A percentile compares a stretch with the other conserved stretches of the same genome.
Conservation (phyloP, 129 eudicot genomes). For the Flaveria sonorensis region DNA sequence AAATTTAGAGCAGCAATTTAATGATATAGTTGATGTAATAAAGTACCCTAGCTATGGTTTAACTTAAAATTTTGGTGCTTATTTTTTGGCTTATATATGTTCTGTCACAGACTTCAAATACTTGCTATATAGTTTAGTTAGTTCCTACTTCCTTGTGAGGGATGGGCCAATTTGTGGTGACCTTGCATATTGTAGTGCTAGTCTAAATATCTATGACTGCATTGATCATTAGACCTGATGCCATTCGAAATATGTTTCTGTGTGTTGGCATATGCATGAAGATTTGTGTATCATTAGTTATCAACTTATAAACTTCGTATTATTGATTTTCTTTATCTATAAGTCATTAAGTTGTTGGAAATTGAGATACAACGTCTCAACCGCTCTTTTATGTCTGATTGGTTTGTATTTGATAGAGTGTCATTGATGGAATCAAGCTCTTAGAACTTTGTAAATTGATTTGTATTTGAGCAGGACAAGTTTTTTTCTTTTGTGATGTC, state of each 20-base stretch:
- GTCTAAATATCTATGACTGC: conserved; percentile 1
- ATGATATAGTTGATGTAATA: background rate
- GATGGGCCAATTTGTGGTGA: conserved; percentile 9
- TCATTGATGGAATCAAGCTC: background rate
- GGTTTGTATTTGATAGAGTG: background rate
- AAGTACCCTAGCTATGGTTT: background rate
- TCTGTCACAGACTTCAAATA: background rate
- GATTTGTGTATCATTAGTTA: background rate
- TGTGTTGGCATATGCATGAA: conserved; percentile 9
- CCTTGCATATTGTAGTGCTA: conserved; percentile 1
- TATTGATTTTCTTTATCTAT: background rate
- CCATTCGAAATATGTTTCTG: background rate
- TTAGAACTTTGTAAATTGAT: background rate
- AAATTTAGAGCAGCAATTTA: background rate
- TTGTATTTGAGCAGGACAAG: conserved; percentile 4
- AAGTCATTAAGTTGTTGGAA: background rate
- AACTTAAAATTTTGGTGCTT: background rate
- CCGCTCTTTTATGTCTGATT: conserved; percentile 1
- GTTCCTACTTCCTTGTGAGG: background rate
- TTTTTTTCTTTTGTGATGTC: conserved; percentile 9
- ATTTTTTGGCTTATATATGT: conserved; percentile 3
- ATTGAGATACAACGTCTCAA: background rate
- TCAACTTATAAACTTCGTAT: background rate
- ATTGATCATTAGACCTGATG: background rate
- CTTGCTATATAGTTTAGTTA: background rate